Evolutionary conservation across 2,329 filamentous ascomycete species (phyloP).

Genomic region (Fusarium incarnatum): DNA sequence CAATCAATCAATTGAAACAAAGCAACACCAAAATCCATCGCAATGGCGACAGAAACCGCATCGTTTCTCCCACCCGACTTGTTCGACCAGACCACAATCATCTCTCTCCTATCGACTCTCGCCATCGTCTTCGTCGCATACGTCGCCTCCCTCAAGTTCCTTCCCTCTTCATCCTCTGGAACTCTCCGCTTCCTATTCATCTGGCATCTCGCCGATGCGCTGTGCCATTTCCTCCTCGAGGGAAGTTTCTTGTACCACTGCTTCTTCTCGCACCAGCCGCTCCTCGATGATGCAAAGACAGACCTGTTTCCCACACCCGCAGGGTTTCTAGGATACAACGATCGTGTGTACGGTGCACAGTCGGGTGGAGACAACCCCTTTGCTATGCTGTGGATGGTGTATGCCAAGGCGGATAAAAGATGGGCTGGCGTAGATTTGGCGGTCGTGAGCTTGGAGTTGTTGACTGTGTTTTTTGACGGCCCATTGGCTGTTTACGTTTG

Average conservation of each 20-base stretch:
- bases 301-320: slow-evolving; percentile 60
- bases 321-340: slow-evolving; percentile 63
- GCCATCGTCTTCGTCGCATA: slow-evolving; percentile 64
- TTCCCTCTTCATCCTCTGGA: slow-evolving; percentile 62
- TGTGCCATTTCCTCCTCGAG: slow-evolving; percentile 92
- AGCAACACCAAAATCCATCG: neutral
- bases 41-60: slow-evolving; percentile 31
- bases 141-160: slow-evolving; percentile 58
- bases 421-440: slow-evolving; percentile 73
- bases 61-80: slow-evolving; percentile 63
- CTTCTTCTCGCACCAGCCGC: slow-evolving; percentile 74
- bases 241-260: slow-evolving; percentile 93
- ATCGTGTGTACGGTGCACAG: slow-evolving; percentile 67
- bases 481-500: slow-evolving; percentile 70
- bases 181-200: slow-evolving; percentile 84
- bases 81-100: slow-evolving; percentile 69
- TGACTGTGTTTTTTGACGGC: slow-evolving; percentile 73
- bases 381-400: slow-evolving; percentile 76
- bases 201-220: slow-evolving; percentile 93
- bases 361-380: slow-evolving; percentile 65
- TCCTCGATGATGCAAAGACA: slow-evolving; percentile 45
- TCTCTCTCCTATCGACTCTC: slow-evolving; percentile 67
- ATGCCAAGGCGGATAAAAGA: slow-evolving; percentile 71
- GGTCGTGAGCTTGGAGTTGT: slow-evolving; percentile 72
- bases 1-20: neutral